Conservation (phyloP, 345 rosid genomes). For the Populus euphratica region DNA sequence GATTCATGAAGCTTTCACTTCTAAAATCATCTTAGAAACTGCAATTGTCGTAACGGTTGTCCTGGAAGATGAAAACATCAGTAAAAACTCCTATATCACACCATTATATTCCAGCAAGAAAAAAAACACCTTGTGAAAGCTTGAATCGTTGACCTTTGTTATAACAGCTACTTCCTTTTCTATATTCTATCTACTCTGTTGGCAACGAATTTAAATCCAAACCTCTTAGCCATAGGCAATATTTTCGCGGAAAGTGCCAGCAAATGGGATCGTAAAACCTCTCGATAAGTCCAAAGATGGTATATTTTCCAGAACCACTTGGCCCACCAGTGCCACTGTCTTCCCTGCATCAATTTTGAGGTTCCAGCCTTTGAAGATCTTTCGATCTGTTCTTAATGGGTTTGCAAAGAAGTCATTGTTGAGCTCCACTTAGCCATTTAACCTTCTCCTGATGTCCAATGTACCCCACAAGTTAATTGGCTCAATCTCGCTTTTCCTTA, state of each 20-base stretch:
- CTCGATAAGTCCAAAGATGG: slow-evolving; percentile 55
- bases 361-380: slow-evolving; percentile 52
- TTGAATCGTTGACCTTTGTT: no score
- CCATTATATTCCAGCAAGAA: no score
- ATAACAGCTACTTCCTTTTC: no score
- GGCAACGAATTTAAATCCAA: no score
- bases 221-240: slow-evolving; percentile 47
- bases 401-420: slow-evolving; percentile 57
- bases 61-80: no score
- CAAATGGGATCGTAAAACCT: slow-evolving; percentile 65
- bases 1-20: no score
- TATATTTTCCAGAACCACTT: slow-evolving; percentile 68
- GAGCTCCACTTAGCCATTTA: slow-evolving; percentile 49
- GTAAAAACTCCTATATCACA: no score
- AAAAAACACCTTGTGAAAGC: no score
- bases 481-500: slow-evolving; percentile 55
- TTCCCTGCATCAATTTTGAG: slow-evolving; percentile 57
- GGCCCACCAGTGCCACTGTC: slow-evolving; percentile 54
- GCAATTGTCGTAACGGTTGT: no score
- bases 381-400: slow-evolving; percentile 54
- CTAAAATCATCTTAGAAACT: no score
- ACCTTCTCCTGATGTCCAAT: slow-evolving; percentile 29
- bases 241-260: slow-evolving; percentile 59
- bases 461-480: slow-evolving; percentile 27
- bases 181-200: no score